Evolutionary conservation across 164 flowering plant genomes (phyloP).

Genomic region (Chimonanthus salicifolius): DNA sequence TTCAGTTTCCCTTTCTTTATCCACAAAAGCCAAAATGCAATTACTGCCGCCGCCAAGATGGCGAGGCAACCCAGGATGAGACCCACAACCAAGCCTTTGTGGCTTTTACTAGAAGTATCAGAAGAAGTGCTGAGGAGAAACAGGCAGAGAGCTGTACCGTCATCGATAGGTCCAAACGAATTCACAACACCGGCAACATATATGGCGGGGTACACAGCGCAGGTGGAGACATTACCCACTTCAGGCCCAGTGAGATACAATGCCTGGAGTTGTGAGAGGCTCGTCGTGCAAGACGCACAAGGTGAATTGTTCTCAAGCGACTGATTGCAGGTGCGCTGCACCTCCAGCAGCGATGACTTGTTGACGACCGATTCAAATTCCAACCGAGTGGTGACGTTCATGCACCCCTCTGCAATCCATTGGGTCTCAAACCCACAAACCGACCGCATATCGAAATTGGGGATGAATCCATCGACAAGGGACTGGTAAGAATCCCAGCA

Average conservation of each 20-base stretch:
- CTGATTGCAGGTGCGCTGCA: constrained; percentile 35
- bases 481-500: constrained; percentile 43
- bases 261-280: constrained; percentile 23
- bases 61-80: constrained; percentile 23
- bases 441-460: constrained; percentile 29
- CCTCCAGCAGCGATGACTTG: constrained; percentile 13
- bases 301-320: constrained; percentile 33
- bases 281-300: constrained; percentile 38
- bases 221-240: constrained; percentile 37
- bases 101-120: neutral
- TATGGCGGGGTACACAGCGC: constrained; percentile 31
- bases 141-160: constrained; percentile 36
- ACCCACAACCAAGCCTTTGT: constrained; percentile 25
- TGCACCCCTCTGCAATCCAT: constrained; percentile 49
- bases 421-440: constrained; percentile 40
- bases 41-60: constrained; percentile 16
- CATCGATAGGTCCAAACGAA: constrained; percentile 36
- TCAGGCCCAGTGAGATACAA: constrained; percentile 24
- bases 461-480: constrained; percentile 17
- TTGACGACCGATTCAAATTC: constrained; percentile 39
- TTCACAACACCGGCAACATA: constrained; percentile 38
- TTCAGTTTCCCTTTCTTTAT: constrained; percentile 11
- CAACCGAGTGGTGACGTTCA: constrained; percentile 41
- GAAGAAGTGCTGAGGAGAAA: constrained; percentile 8
- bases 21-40: constrained; percentile 32